Evolutionary conservation across 495 filamentous ascomycete species (phyloP).

Genomic region (Neurospora sp.): DNA sequence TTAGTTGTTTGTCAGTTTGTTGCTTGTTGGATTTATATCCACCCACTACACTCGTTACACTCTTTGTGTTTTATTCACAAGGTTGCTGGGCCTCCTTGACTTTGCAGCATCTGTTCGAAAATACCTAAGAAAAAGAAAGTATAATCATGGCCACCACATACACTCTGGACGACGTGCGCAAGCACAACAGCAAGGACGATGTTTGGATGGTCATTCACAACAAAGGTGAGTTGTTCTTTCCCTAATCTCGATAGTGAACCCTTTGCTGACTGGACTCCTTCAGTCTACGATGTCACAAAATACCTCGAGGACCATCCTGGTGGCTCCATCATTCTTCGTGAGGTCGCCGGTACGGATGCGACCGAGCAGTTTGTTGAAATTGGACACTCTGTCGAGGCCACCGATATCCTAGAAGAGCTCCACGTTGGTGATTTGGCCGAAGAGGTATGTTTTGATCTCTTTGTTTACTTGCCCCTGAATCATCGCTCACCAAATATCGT

Average conservation of each 20-base stretch:
- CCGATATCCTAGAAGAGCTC: conserved; percentile 19
- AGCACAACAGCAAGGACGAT: conserved; percentile 45
- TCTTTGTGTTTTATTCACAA: not conserved
- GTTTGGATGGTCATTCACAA: conserved; percentile 50
- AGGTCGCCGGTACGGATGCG: conserved; percentile 48
- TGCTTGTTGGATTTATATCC: not conserved
- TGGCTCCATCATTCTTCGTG: conserved; percentile 41
- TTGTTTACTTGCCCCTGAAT: not conserved
- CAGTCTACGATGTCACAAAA: conserved; percentile 50
- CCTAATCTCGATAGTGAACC: not conserved
- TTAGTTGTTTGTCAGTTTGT: not conserved
- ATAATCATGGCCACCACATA: conserved; percentile 16
- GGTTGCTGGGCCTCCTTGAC: not conserved
- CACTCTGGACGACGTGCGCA: conserved; percentile 36
- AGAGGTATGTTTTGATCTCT: conserved; percentile 1
- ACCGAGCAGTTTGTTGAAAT: conserved; percentile 48
- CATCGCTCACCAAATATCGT: not conserved
- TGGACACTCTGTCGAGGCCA: conserved; percentile 47
- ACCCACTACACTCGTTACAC: not conserved
- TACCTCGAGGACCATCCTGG: conserved; percentile 53
- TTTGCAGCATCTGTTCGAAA: not conserved
- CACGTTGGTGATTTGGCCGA: conserved; percentile 16
- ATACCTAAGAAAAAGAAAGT: not conserved
- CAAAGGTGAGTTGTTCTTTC: conserved; percentile 28
- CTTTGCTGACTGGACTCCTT: not conserved